Evolutionary conservation across 441 rosid genomes (phyloP), one percentile per base, ranked within the genome.

Genomic region (Populus hybrid): DNA sequence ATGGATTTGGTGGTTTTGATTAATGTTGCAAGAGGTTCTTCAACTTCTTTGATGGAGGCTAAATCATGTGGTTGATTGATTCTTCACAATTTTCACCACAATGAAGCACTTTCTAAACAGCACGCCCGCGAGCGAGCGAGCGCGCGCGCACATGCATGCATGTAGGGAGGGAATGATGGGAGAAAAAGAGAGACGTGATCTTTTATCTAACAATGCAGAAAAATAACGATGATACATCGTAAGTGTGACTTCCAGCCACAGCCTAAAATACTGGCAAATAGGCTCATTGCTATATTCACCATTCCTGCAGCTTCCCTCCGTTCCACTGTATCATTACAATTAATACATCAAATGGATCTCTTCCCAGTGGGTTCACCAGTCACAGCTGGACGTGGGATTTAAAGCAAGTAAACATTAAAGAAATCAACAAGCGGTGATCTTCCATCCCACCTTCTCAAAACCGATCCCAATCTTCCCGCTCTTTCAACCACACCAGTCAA

Each of bases 281-380:
- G 42, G 29, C 31, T 69, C 35, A 26, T 35, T 31, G 69, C 29
- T 31, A 65, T 21, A 24, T 45, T 69, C 31, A 64, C 61, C 40
- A 20, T 8, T 18, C 78, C 76, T 71, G 21, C 64, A 31, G 73
- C 12, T 76, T 79, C 10, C 12, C 10, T 66, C 65, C 31, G 40
- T 33, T 66, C 65, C 66, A 33, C 42, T 21, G 75, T 56, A 56
- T 14, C 64, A 71, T 75, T 63, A 68, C 76, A 80, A 64, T 63
- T 63, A 69, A 68, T 66, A 75, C 50, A 42, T 72, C 59, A 50
- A 20, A 8, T 42, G 40, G 75, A 35, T 35, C 26, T 71, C 71
- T 23, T 72, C 73, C 29, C 63, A 66, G 73, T 33, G 59, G 38
- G 68, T 10, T 42, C 53, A 68, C 42, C 42, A 9, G 6, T 38